phyloP scores from a whole-genome alignment of 768 basidiomycete species.

The Thelephora aurantiotincta region DNA sequence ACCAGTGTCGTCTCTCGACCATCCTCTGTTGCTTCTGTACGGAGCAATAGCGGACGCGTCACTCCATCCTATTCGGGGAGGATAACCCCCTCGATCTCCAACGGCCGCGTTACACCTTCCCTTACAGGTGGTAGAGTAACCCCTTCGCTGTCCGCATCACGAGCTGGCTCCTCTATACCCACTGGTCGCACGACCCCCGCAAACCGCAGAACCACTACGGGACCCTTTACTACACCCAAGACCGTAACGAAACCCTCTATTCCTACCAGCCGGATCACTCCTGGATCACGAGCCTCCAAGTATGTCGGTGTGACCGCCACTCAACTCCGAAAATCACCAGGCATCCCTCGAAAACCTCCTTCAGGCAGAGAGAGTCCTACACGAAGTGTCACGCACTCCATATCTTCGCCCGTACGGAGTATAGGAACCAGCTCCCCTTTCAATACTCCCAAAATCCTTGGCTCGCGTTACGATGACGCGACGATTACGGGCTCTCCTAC shows the following conservation, averaged over 20 bases:
- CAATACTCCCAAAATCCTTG: conserved; percentile 49
- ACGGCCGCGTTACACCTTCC: conserved; percentile 46
- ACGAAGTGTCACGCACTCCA: conserved; percentile 8
- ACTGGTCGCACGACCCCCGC: conserved; percentile 38
- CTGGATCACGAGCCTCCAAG: conserved; percentile 74
- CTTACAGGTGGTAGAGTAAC: conserved; percentile 30
- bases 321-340: conserved; percentile 30
- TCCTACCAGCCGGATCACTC: conserved; percentile 36
- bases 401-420: conserved; percentile 23
- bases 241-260: conserved; percentile 10
- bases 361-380: conserved; percentile 10
- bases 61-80: conserved; percentile 32
- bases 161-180: conserved; percentile 31
- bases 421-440: conserved; percentile 35
- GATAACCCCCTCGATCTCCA: conserved; percentile 27
- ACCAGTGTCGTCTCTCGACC: conserved; percentile 40
- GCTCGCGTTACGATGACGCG: conserved; percentile 22
- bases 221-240: conserved; percentile 15
- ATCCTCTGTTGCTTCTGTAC: conserved; percentile 67
- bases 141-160: conserved; percentile 14
- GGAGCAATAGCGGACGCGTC: conserved; percentile 22
- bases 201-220: conserved; percentile 8
- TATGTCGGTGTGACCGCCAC: conserved; percentile 78
- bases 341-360: conserved; percentile 12
- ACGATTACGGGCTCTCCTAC: conserved; percentile 25